Base-by-base conservation (phyloP, 2,329 filamentous ascomycete genomes). In the Trichophyton simii region DNA sequence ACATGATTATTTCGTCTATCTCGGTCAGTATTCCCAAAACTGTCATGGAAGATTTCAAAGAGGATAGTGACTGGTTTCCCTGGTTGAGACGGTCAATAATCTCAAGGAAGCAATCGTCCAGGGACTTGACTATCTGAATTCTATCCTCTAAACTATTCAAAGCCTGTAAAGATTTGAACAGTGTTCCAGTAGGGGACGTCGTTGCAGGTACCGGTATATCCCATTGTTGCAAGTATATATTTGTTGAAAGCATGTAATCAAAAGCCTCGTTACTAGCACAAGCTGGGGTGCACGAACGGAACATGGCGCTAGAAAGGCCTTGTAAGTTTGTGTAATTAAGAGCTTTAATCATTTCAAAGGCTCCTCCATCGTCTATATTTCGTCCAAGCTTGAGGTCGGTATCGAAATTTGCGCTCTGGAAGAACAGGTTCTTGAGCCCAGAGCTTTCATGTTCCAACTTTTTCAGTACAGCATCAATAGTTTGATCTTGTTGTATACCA, bases 321-420 rank as follows among this genome's bases (percentile, higher is more conserved):
- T 91, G 87, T 54, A 96, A 80, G 41, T 94, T 94, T 5, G 96
- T 83, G 46, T 82, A 84, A 62, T 89, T 87, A 3, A 99, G 78
- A 2, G 90, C 88, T 62, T 84, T 85, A 1, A 96, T 81, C 9
- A 96, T 79, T 5, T 86, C 87, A 62, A 85, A 79, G 0, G 82
- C 82, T 70, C 91, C 89, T 1, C 77, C 67, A 8, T 79, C 73
- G 2, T 83, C 80, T 3, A 79, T 75, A 25, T 79, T 73, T 62
- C 86, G 81, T 20, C 79, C 76, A 31, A 80, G 78, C 34, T 87
- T 84, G 67, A 96, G 82, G 63, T 92, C 85, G 66, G 87, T 92
- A 71, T 99, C 92, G 67, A 95, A 89, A 66, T 91, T 87, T 41
- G 94, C 94, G 36, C 91, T 90, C 62, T 92, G 86, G 68, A 97